Evolutionary conservation across 106 monocot species (phyloP), one percentile per base, ranked within the genome.

Genomic region (Acanthochlamys bracteata): DNA sequence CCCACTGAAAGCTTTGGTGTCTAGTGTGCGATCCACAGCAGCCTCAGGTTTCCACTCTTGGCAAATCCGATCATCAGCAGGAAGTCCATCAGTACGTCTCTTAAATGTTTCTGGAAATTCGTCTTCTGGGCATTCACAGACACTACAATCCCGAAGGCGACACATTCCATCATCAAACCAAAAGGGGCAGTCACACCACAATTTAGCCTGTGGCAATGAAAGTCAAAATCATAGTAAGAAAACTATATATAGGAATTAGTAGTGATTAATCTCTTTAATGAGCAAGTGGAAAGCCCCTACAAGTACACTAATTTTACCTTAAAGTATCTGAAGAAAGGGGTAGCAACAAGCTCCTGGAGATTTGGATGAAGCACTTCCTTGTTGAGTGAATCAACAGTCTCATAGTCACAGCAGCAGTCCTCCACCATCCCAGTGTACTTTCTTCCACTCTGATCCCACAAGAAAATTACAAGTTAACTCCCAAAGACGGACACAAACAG

Each of bases 101-200:
- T 88, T 96, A 71, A 96, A 96, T 59, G 71, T 59, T 74, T 96
- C 87, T 15, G 95, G 95, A 60, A 88, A 96, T 65, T 96, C 95
- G 68, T 55, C 80, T 49, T 96, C 90, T 65, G 95, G 90, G 47
- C 95, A 96, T 65, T 96, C 90, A 52, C 95, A 96, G 24, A 95
- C 84, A 67, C 86, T 84, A 62, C 95, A 96, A 76, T 96, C 95
- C 20, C 90, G 81, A 59, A 90, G 84, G 19, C 39, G 80, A 59
- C 95, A 96, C 95, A 96, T 96, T 13, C 95, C 90, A 72, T 96
- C 95, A 62, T 90, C 95, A 24, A 82, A 82, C 90, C 87, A 96
- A 61, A 96, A 96, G 63, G 90, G 88, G 47, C 95, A 96, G 59
- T 96, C 90, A 72, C 95, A 96, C 95, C 90, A 96, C 52, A 96